A percentile compares a stretch with the other conserved stretches of the same genome.
These are phyloP conservation scores for Teratosphaeria epicoccoides DNA, from an alignment of 2,329 filamentous ascomycete genomes.

Conservation along the genomic window DNA sequence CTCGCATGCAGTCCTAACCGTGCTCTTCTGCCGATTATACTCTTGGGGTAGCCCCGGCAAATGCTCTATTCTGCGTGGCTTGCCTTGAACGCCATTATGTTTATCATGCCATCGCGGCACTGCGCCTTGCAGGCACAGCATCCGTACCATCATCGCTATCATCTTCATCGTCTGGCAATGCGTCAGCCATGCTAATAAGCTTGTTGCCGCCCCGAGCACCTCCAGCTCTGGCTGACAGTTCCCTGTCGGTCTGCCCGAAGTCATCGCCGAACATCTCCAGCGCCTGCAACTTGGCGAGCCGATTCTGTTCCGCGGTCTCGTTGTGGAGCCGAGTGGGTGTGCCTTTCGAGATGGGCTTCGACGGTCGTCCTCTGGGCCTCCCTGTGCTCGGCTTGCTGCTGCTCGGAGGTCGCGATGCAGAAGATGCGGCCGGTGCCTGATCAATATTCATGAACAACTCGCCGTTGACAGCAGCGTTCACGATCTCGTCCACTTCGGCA, in stretches of 20 bases:
- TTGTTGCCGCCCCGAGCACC: background rate
- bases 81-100: background rate
- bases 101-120: background rate
- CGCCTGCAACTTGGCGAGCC: slow-evolving; percentile 26
- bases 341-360: background rate
- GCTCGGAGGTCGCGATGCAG: background rate
- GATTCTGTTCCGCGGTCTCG: slow-evolving; percentile 23
- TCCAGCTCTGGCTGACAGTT: background rate
- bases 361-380: slow-evolving; percentile 2
- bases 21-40: background rate
- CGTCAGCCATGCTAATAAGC: slow-evolving; percentile 5
- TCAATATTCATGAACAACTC: slow-evolving; percentile 8
- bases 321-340: slow-evolving; percentile 14
- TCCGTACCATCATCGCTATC: background rate
- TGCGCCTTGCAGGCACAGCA: background rate
- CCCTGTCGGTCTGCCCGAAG: slow-evolving; percentile 22
- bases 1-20: background rate
- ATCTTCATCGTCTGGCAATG: slow-evolving; percentile 4
- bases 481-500: slow-evolving; percentile 18
- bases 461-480: slow-evolving; percentile 9
- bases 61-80: background rate
- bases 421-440: background rate
- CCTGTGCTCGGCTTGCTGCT: slow-evolving; percentile 1
- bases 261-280: slow-evolving; percentile 25
- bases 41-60: background rate